These are phyloP conservation scores for Physaria fendleri DNA, from an alignment of 345 rosid species.

Conservation along the genomic window DNA sequence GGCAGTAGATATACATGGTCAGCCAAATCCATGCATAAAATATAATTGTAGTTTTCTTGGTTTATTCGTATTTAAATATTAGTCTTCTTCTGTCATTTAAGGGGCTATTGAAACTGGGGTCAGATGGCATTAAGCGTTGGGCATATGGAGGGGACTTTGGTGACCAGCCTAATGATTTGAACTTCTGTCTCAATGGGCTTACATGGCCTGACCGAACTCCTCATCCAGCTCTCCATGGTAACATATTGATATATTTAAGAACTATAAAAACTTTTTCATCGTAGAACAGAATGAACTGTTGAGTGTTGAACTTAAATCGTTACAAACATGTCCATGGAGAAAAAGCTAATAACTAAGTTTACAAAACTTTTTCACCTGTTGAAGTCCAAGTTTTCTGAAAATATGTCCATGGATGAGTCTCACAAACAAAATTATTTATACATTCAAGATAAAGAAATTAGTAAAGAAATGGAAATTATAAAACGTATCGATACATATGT, in stretches of 20 bases:
- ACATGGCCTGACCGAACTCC: slow-evolving; percentile 92
- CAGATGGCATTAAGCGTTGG: slow-evolving; percentile 72
- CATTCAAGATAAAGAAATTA: neutral
- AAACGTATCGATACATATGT: neutral
- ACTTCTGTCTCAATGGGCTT: slow-evolving; percentile 89
- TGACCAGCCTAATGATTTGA: slow-evolving; percentile 85
- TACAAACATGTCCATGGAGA: neutral
- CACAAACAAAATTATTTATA: neutral
- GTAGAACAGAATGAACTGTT: slow-evolving; percentile 3
- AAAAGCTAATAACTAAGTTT: neutral
- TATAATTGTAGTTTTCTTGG: neutral
- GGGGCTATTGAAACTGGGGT: slow-evolving; percentile 67
- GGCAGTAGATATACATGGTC: slow-evolving; percentile 1
- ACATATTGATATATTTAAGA: slow-evolving; percentile 14
- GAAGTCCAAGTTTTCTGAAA: neutral
- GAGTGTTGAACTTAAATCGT: neutral
- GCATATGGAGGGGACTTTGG: slow-evolving; percentile 99
- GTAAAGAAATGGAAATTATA: neutral
- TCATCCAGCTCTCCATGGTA: slow-evolving; percentile 92
- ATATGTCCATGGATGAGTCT: slow-evolving; percentile 6
- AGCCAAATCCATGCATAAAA: slow-evolving; percentile 1
- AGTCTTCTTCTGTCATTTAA: slow-evolving; percentile 26
- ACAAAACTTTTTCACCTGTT: neutral
- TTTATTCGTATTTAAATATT: neutral
- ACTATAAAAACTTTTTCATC: neutral